Conservation (phyloP, 345 rosid species). For the Brassica juncea region DNA sequence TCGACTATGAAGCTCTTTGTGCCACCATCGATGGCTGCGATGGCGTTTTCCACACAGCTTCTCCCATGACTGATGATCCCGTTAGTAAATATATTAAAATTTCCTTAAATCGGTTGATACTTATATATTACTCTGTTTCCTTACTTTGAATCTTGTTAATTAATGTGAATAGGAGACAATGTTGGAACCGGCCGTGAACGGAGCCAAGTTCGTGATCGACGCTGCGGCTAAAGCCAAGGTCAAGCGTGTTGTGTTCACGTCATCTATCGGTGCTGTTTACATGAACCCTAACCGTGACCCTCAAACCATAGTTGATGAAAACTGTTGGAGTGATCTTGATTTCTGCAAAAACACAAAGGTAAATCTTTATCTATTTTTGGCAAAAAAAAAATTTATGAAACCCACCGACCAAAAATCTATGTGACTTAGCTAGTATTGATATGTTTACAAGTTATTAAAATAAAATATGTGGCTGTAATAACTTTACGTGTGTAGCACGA, state of each 20-base stretch:
- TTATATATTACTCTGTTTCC: background rate
- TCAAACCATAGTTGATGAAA: slow-evolving; percentile 75
- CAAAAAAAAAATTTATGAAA: too few relatives aligned
- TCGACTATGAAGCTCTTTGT: slow-evolving; percentile 61
- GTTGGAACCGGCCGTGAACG: slow-evolving; percentile 96
- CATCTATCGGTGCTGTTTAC: slow-evolving; percentile 86
- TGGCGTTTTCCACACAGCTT: slow-evolving; percentile 97
- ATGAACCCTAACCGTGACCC: slow-evolving; percentile 89
- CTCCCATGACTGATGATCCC: slow-evolving; percentile 95
- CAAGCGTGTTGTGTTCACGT: slow-evolving; percentile 88
- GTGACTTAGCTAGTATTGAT: too few relatives aligned
- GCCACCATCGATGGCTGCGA: slow-evolving; percentile 78
- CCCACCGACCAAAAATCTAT: too few relatives aligned
- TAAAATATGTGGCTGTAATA: background rate
- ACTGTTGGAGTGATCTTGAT: slow-evolving; percentile 96
- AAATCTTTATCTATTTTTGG: too few relatives aligned
- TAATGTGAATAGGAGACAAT: slow-evolving; percentile 66
- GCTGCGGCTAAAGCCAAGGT: slow-evolving; percentile 87
- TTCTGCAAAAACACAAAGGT: slow-evolving; percentile 94
- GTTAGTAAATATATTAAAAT: slow-evolving; percentile 44
- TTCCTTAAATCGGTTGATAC: background rate
- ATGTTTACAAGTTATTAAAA: background rate
- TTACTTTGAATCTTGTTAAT: background rate
- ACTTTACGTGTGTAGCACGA: background rate
- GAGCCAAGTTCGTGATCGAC: slow-evolving; percentile 75